phyloP scores from a whole-genome alignment of 2,329 filamentous ascomycete genomes.

The Tolypocladium cylindrosporum region DNA sequence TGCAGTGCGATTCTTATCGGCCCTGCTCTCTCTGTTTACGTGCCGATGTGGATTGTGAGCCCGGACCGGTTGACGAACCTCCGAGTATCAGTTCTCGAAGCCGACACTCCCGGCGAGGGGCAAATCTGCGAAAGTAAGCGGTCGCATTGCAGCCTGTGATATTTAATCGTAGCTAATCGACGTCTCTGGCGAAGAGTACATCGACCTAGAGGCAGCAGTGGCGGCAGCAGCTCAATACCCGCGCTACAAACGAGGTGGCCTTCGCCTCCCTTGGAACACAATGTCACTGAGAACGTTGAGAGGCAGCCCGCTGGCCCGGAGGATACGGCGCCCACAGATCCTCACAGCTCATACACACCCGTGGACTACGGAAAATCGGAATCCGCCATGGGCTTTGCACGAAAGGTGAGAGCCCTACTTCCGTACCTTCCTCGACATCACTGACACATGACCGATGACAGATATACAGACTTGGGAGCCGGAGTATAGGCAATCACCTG shows the following conservation, averaged over 20 bases:
- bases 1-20: not conserved
- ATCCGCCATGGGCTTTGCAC: slow-evolving; percentile 1
- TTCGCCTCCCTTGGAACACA: not conserved
- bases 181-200: not conserved
- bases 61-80: not conserved
- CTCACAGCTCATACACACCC: not conserved
- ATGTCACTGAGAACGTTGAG: not conserved
- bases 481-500: not conserved
- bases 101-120: not conserved
- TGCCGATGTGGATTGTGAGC: not conserved
- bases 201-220: not conserved
- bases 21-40: slow-evolving; percentile 2
- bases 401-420: not conserved
- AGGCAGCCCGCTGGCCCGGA: not conserved
- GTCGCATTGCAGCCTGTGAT: not conserved
- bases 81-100: not conserved
- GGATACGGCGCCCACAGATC: not conserved
- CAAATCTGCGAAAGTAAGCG: not conserved
- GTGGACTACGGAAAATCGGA: not conserved
- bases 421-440: not conserved
- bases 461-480: slow-evolving; percentile 1
- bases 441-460: not conserved
- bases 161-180: not conserved
- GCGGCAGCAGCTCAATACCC: not conserved
- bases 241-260: not conserved